These are phyloP conservation scores for Macrolepiota dolichaula DNA, from an alignment of 768 basidiomycete species.

Conservation along the genomic window DNA sequence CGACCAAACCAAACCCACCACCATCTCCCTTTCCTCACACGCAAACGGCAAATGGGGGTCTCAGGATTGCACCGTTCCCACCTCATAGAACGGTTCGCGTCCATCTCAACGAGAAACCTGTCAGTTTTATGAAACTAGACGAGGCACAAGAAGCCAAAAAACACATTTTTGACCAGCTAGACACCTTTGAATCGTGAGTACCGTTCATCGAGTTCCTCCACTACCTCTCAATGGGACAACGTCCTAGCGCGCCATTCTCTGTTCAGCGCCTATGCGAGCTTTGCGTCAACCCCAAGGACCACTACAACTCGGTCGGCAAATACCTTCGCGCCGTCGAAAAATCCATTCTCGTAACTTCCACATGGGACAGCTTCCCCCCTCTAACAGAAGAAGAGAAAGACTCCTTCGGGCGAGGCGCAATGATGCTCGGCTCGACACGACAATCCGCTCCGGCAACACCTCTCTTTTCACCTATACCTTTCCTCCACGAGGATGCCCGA, in stretches of 20 bases:
- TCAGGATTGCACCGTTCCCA: constrained; percentile 72
- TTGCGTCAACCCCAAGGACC: constrained; percentile 58
- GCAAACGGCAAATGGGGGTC: constrained; percentile 50
- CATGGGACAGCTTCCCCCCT: constrained; percentile 67
- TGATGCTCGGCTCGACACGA: constrained; percentile 41
- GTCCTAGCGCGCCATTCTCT: constrained; percentile 69
- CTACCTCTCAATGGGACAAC: constrained; percentile 5
- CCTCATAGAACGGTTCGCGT: constrained; percentile 48
- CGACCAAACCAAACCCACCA: constrained; percentile 30
- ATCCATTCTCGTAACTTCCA: constrained; percentile 79
- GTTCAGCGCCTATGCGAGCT: constrained; percentile 89
- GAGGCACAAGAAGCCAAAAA: constrained; percentile 58
- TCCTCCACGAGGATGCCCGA: constrained; percentile 80
- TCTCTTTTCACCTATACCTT: constrained; percentile 84
- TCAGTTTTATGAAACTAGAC: constrained; percentile 55
- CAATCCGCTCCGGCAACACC: constrained; percentile 71
- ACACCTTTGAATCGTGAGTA: constrained; percentile 73
- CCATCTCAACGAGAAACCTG: constrained; percentile 51
- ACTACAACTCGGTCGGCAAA: constrained; percentile 80
- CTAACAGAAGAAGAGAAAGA: constrained; percentile 35
- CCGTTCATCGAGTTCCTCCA: background rate
- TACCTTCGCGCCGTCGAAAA: constrained; percentile 87
- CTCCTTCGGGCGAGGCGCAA: constrained; percentile 34
- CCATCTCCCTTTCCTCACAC: constrained; percentile 41
- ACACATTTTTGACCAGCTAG: constrained; percentile 58